phyloP scores from a whole-genome alignment of 169 alveolate species.

The Plasmodium malariae region DNA sequence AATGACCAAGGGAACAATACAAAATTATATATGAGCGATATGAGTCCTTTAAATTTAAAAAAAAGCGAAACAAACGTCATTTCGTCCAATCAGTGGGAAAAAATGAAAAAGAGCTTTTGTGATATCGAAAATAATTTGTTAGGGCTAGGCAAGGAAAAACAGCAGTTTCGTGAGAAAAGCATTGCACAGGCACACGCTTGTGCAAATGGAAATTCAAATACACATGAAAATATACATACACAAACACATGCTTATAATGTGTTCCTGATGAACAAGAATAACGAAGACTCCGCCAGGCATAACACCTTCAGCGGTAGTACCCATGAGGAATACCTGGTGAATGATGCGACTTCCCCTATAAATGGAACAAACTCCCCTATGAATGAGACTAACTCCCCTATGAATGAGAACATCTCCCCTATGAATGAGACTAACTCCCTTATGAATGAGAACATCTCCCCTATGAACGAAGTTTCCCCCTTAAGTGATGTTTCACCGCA shows the following conservation, averaged over 20 bases:
- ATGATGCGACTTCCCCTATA: too few species aligned
- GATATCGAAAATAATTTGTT: constrained; percentile 49
- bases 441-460: too few species aligned
- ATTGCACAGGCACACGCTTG: background rate
- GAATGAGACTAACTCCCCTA: too few species aligned
- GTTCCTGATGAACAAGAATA: too few species aligned
- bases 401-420: too few species aligned
- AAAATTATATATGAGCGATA: background rate
- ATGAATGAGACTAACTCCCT: too few species aligned
- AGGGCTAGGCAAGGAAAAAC: background rate
- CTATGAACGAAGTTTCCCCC: too few species aligned
- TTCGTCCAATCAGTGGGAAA: constrained; percentile 52
- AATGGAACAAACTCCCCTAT: too few species aligned
- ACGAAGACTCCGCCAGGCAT: too few species aligned
- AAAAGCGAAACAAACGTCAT: background rate
- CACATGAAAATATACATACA: background rate
- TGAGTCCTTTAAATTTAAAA: constrained; percentile 16
- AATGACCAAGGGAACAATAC: background rate
- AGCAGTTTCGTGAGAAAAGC: background rate
- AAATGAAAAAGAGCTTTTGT: constrained; percentile 57
- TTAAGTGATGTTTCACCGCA: too few species aligned
- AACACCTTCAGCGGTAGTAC: too few species aligned
- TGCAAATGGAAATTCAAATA: background rate
- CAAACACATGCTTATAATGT: background rate
- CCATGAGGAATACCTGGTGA: too few species aligned